Conservation (phyloP, 805 yeast species). For the Zygoascus flipseniorum region DNA sequence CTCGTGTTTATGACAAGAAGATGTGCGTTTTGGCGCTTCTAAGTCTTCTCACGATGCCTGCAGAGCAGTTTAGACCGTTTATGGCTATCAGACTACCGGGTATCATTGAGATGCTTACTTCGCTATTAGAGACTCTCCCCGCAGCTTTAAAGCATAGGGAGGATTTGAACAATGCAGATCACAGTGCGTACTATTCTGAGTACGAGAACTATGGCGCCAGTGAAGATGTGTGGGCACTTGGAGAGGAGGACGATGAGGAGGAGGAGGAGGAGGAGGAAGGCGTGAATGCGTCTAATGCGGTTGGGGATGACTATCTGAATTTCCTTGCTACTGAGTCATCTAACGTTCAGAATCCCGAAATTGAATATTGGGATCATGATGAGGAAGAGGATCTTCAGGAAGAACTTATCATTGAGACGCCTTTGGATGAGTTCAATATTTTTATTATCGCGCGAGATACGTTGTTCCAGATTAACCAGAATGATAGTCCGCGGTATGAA, state of each 20-base stretch:
- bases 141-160: conserved; percentile 59
- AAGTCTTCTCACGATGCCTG: conserved; percentile 34
- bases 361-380: conserved; percentile 24
- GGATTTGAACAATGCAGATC: conserved; percentile 42
- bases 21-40: conserved; percentile 62
- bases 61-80: conserved; percentile 26
- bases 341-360: conserved; percentile 22
- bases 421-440: conserved; percentile 69
- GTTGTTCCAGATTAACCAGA: conserved; percentile 40
- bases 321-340: conserved; percentile 40
- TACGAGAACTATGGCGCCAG: conserved; percentile 26
- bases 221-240: conserved; percentile 21
- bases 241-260: conserved; percentile 24
- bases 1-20: conserved; percentile 75
- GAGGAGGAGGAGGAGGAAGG: conserved; percentile 22
- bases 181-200: conserved; percentile 23
- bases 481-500: conserved; percentile 42
- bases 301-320: conserved; percentile 38
- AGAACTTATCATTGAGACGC: conserved; percentile 70
- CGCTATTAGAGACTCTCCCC: conserved; percentile 55
- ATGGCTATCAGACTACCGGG: conserved; percentile 32
- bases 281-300: conserved; percentile 22
- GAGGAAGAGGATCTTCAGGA: conserved; percentile 72
- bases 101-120: conserved; percentile 44
- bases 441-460: conserved; percentile 56